Base-by-base conservation (phyloP, 164 flowering plant species). In the Liquidambar formosana region DNA sequence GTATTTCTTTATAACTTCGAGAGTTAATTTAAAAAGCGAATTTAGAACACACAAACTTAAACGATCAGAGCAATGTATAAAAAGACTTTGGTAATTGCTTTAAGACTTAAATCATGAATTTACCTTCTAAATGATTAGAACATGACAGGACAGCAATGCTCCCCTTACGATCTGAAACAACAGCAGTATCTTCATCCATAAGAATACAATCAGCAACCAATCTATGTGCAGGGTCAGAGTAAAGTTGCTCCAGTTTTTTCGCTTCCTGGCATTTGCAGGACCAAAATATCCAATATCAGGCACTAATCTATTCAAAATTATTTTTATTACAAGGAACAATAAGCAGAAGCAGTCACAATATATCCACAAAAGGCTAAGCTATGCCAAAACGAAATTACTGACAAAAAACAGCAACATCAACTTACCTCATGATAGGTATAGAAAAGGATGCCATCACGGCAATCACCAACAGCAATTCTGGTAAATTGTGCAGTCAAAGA, bases 381-480 rank as follows among this genome's bases (percentile, higher is more conserved):
- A 16, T 26, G 28, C 25, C 41, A 48, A 43, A 52, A 1, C 51
- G 23, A 58, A 63, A 15, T 44, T 16, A 38, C 56, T 64, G 57
- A 68, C 49, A 23, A 6, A 57, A 38, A 27, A 52, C 16, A 12
- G 45, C 52, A 65, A 19, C 26, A n/a, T n/a, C n/a, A 16, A 60
- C 74, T 64, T 61, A 93, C 97, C 95, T 93, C 99, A 57, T 86
- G 84, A 71, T 89, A 93, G 16, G 93, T 77, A 77, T 84, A 95
- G 75, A 89, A 88, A 76, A 95, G 92, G 72, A 95, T 71, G 27
- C 99, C 99, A 89, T 95, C 99, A 53, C 99, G 96, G 76, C 97
- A 89, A 82, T 95, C 99, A 69, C 97, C 97, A 73, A 95, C 97
- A 66, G 92, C 99, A 78, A 95, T 95, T 80, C 91, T 88, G 61